Percentiles rank a stretch among this genome's conserved stretches.
phyloP scores from a whole-genome alignment of 1,284 basidiomycete genomes.

The Ceratobasidium sp. region DNA sequence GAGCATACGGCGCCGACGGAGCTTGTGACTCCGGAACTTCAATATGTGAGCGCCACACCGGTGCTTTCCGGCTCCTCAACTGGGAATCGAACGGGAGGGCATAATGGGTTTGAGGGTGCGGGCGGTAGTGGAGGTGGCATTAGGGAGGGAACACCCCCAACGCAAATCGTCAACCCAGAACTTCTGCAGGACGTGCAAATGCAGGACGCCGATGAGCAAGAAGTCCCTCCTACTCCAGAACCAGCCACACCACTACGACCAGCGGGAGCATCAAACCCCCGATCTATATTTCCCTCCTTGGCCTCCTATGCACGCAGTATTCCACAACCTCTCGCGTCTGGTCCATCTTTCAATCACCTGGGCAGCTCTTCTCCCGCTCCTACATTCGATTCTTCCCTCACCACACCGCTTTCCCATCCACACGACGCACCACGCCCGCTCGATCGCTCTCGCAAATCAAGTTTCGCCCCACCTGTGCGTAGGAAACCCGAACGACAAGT shows the following conservation, averaged over 20 bases:
- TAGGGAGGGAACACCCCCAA: slow-evolving; percentile 3
- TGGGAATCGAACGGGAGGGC: not conserved
- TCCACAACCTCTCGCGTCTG: not conserved
- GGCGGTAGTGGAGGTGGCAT: not conserved
- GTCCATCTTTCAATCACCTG: no score
- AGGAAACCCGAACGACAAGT: slow-evolving; percentile 8
- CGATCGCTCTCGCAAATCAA: slow-evolving; percentile 25
- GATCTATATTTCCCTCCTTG: not conserved
- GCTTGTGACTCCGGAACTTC: slow-evolving; percentile 4
- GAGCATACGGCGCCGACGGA: slow-evolving; percentile 28
- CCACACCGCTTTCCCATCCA: slow-evolving; percentile 11
- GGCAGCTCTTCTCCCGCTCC: not conserved
- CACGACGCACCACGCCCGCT: not conserved
- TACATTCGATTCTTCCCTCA: not conserved
- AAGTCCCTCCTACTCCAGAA: not conserved
- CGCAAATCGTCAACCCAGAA: slow-evolving; percentile 5
- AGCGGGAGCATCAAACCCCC: not conserved
- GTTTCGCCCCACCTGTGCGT: slow-evolving; percentile 19
- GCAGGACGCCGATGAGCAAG: not conserved
- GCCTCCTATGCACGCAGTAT: not conserved
- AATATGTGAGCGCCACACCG: slow-evolving; percentile 26
- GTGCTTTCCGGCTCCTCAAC: not conserved
- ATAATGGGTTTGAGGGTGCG: not conserved
- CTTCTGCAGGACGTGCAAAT: slow-evolving; percentile 11
- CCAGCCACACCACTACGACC: slow-evolving; percentile 16